These are phyloP conservation scores for Herpetospermum pedunculosum DNA, from an alignment of 306 rosid genomes.

Conservation along the genomic window DNA sequence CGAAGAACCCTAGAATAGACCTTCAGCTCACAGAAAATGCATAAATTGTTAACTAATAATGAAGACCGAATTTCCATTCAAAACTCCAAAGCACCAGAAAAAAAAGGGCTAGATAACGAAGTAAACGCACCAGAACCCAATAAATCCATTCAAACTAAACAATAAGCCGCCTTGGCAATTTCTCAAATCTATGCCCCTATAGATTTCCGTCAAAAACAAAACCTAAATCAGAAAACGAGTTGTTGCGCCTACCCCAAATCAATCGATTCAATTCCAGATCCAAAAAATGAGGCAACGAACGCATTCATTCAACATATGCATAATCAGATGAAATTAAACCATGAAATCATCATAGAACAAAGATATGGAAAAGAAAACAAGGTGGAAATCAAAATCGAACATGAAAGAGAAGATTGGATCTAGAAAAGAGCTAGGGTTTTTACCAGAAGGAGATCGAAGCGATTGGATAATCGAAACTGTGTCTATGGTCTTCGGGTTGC, in stretches of 20 bases:
- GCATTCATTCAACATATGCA: neutral
- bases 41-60: neutral
- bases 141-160: neutral
- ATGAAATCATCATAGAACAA: neutral
- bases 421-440: neutral
- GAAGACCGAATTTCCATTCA: neutral
- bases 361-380: neutral
- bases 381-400: neutral
- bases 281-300: neutral
- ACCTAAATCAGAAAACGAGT: neutral
- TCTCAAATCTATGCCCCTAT: neutral
- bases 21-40: neutral
- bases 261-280: slow-evolving; percentile 5
- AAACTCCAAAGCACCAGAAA: neutral
- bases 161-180: neutral
- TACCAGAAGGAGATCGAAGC: slow-evolving; percentile 3
- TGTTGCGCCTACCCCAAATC: neutral
- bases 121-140: neutral
- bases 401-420: neutral
- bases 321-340: neutral
- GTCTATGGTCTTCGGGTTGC: neutral
- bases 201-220: neutral
- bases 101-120: neutral
- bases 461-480: neutral
- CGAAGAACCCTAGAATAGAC: neutral